Percentiles rank a stretch among this genome's conserved stretches.
These are phyloP conservation scores for Oidiodendron maius DNA, from an alignment of 495 filamentous ascomycete species.

Conservation along the genomic window DNA sequence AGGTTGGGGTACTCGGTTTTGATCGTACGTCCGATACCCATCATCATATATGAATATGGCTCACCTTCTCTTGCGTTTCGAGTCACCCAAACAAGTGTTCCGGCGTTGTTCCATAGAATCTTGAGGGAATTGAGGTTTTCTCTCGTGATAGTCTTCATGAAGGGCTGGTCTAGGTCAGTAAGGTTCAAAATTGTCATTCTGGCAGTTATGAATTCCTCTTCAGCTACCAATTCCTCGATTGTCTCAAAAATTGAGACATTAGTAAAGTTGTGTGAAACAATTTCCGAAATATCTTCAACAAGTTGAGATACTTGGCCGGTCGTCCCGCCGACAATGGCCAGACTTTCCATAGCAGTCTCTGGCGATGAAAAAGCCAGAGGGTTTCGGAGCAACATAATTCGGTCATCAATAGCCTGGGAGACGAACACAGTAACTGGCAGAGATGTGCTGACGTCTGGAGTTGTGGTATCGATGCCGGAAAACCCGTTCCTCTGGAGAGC, in stretches of 20 bases:
- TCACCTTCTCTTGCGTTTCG: conserved; percentile 6
- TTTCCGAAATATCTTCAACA: conserved; percentile 1
- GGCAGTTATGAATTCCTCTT: not conserved
- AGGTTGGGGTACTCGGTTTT: no score
- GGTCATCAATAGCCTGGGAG: conserved; percentile 39
- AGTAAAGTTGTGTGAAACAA: not conserved
- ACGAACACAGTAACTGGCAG: conserved; percentile 35
- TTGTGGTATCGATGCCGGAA: conserved; percentile 36
- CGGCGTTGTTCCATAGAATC: conserved; percentile 27
- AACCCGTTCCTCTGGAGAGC: conserved; percentile 37
- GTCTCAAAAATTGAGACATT: not conserved
- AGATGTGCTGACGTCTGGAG: conserved; percentile 10
- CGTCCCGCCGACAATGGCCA: not conserved
- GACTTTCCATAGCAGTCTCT: not conserved
- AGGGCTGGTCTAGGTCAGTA: conserved; percentile 36
- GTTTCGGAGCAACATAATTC: conserved; percentile 27
- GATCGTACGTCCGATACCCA: conserved; percentile 28
- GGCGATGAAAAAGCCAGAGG: conserved; percentile 12
- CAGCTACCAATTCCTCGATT: conserved; percentile 4
- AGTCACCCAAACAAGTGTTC: conserved; percentile 23
- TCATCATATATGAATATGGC: conserved; percentile 20
- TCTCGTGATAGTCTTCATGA: conserved; percentile 32
- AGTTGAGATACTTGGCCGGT: not conserved
- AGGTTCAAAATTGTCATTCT: conserved; percentile 33
- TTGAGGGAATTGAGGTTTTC: conserved; percentile 12